These are phyloP conservation scores for Cystobasidium sp. DNA, from an alignment of 1,284 basidiomycete genomes.

Conservation along the genomic window DNA sequence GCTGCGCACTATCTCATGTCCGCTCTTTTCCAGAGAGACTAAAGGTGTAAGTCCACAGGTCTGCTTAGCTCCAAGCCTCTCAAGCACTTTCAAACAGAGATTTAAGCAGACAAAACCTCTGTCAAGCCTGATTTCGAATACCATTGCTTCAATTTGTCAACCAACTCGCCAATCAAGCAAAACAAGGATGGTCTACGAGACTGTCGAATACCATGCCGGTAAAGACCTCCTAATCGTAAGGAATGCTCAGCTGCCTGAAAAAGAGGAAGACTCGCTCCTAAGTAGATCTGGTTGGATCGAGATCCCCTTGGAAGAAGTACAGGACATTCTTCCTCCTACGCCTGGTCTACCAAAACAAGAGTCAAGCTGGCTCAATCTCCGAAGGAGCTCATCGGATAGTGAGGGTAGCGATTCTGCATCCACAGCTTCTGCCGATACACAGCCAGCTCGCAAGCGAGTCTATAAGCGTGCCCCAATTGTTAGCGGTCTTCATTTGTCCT, in stretches of 20 bases:
- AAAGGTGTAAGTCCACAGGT: too few species aligned
- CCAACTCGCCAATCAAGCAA: neutral
- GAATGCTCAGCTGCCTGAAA: constrained; percentile 3
- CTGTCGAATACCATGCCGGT: constrained; percentile 31
- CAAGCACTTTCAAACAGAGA: too few species aligned
- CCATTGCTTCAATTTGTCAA: neutral
- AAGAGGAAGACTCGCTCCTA: neutral
- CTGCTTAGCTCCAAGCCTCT: too few species aligned
- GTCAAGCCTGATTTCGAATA: too few species aligned
- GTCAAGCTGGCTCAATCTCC: neutral
- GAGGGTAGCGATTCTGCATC: neutral
- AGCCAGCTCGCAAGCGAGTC: constrained; percentile 1
- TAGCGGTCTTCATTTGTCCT: neutral
- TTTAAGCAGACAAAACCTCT: too few species aligned
- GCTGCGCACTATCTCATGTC: too few species aligned
- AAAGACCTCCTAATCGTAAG: constrained; percentile 29
- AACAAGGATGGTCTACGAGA: constrained; percentile 24
- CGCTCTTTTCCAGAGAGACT: too few species aligned
- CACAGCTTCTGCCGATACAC: too few species aligned
- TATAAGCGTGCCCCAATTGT: constrained; percentile 1
- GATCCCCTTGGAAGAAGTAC: neutral
- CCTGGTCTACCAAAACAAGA: constrained; percentile 4
- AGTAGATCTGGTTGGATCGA: constrained; percentile 25
- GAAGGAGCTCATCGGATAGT: neutral
- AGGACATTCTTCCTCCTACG: constrained; percentile 19